Base-by-base conservation (phyloP, 179 eudicot genomes). In the Beta macrorhiza region DNA sequence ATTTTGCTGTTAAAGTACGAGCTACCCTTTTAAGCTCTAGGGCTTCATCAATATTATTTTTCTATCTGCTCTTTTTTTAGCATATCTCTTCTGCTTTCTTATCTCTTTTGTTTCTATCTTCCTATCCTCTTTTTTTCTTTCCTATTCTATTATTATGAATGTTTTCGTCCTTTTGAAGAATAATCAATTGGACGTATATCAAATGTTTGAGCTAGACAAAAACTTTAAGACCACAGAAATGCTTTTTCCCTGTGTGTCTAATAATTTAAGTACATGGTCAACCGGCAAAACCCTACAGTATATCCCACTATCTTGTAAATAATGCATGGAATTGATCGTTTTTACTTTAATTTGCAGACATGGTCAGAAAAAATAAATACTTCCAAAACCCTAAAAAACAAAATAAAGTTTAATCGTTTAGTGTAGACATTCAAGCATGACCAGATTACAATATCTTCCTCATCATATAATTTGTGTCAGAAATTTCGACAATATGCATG, bases 391-490 rank as follows among this genome's bases (percentile, higher is more conserved):
- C 25, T 11, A 57, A 79, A 56, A 22, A 67, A 67, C 63, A 78
- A 52, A 67, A 56, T 17, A 29, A 8, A 32, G 25, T 16, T 56
- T 32, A 2, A 5, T 32, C 25, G 12, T 25, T 11, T 42, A 20
- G 22, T 25, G 45, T 47, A 47, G 57, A 77, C 71, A 77, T 44
- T 5, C 20, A 64, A 55, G 20, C 53, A 75, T 75, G 75, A 65
- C 19, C 65, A 42, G 25, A 76, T 45, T 56, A 53, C 68, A 75
- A 74, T 56, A 58, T 81, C 20, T 81, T 58, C 12, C 20, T 56
- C 76, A 81, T 59, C 42, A 49, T 4, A 53, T 73, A n/a, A 59
- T 44, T 10, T 58, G 22, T 81, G 80, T 81, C 84, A 44, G 53
- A 76, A 76, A 76, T 22, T 42, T 65, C 20, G 4, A 25, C 72